phyloP scores from a whole-genome alignment of 139 green algal species.

The Pleodorina starrii region DNA sequence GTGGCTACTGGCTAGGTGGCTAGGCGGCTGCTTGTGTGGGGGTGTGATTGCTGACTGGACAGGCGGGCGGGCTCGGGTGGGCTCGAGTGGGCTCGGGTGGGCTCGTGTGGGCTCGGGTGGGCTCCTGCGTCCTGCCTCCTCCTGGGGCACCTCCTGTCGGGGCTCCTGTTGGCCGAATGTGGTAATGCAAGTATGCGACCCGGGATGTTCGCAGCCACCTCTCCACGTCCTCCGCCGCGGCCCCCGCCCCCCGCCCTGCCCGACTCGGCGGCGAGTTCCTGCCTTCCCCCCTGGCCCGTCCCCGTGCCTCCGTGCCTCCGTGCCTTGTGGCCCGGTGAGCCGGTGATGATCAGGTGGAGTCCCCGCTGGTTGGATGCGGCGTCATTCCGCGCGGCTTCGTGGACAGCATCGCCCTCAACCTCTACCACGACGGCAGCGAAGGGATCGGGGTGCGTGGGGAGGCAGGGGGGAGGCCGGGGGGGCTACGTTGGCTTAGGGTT shows the following conservation, averaged over 20 bases:
- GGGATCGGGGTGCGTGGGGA: conserved; percentile 70
- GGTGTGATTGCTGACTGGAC: too few species aligned
- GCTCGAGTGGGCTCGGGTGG: too few species aligned
- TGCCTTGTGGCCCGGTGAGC: neutral
- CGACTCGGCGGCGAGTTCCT: neutral
- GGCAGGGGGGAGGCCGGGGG: neutral
- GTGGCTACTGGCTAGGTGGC: too few species aligned
- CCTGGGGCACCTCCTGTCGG: too few species aligned
- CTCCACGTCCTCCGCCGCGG: neutral
- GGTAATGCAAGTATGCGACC: too few species aligned
- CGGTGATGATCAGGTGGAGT: conserved; percentile 65
- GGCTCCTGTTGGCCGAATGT: too few species aligned
- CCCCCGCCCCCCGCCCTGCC: neutral
- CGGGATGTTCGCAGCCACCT: too few species aligned
- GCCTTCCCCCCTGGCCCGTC: neutral
- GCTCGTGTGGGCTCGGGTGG: too few species aligned
- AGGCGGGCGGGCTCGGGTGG: too few species aligned
- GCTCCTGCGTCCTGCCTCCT: too few species aligned
- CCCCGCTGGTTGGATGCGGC: conserved; percentile 60
- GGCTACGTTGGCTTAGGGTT: too few species aligned
- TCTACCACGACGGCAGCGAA: conserved; percentile 85
- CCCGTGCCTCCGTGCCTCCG: neutral
- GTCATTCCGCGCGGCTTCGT: conserved; percentile 68
- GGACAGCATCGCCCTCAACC: conserved; percentile 77
- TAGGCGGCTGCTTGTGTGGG: too few species aligned